Base-by-base conservation (phyloP, 305 asterid genomes). In the Coffea humblotiana region DNA sequence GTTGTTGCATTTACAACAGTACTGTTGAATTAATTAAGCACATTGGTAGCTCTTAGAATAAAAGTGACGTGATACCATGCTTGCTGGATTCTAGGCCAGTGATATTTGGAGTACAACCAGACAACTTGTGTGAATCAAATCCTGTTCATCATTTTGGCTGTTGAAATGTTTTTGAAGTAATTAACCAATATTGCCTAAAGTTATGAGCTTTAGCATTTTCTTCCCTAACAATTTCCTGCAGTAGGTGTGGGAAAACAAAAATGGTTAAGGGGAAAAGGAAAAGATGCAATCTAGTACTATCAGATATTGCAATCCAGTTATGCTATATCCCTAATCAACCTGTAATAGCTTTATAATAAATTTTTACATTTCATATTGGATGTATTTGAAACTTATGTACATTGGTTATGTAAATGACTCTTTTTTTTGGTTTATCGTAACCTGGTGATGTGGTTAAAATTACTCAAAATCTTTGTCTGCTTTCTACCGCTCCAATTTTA, bases 131-230 rank as follows among this genome's bases (percentile, higher is more conserved):
- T 49, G 45, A 13, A 49, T 23, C 6, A 19, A 48, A 23, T 51
- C 66, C 21, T 2, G 77, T 51, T 51, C 29, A 7, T 27, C 21
- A 23, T n/a, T 21, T 72, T 32, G 37, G 27, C 61, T 71, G 14
- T 71, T 71, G 60, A n/a, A 29, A 47, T 47, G 75, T 48, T 71
- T 71, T 71, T 71, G 25, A 45, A 27, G 75, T 71, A 27, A 58
- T 29, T 12, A 5, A 3, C 23, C n/a, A 29, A n/a, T 71, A 47
- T 32, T 27, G 61, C 15, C 25, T 25, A 6, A 45, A 4, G 9
- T 27, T 64, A 25, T 64, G 40, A 25, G 40, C 56, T 23, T 35
- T 49, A 48, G 60, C 61, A 48, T 13, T 72, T 56, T 6, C 25
- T 72, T 25, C 43, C 25, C 27, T 8, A 8, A 10, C 15, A 49